Percentiles rank a stretch among this genome's conserved stretches.
Conservation (phyloP, 2,329 filamentous ascomycete species). For the Botrytis medusae region DNA sequence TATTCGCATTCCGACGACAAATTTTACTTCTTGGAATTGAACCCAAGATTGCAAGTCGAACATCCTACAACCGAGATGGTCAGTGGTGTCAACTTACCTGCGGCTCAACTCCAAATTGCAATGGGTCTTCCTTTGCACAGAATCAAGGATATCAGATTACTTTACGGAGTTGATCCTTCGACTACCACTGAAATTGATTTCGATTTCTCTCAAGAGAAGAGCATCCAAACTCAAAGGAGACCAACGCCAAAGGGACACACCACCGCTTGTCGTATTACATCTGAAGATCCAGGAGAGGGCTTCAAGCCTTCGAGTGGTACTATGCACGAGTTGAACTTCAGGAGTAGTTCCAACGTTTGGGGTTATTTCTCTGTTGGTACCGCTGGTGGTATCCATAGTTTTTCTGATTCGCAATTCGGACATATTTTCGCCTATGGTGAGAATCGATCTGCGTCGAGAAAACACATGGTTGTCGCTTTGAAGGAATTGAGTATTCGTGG, state of each 20-base stretch:
- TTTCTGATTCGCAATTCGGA: slow-evolving; percentile 98
- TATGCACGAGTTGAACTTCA: slow-evolving; percentile 98
- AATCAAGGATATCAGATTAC: slow-evolving; percentile 90
- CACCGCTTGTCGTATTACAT: slow-evolving; percentile 98
- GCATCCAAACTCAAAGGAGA: slow-evolving; percentile 79
- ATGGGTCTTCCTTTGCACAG: slow-evolving; percentile 97
- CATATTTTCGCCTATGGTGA: slow-evolving; percentile 99
- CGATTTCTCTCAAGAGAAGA: slow-evolving; percentile 86
- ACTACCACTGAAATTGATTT: slow-evolving; percentile 89
- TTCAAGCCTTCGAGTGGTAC: slow-evolving; percentile 99
- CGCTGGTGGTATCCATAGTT: slow-evolving; percentile 95
- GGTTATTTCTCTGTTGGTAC: slow-evolving; percentile 99
- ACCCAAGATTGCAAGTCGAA: slow-evolving; percentile 98
- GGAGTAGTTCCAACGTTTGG: slow-evolving; percentile 98
- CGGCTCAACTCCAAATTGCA: slow-evolving; percentile 95
- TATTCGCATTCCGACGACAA: slow-evolving; percentile 98
- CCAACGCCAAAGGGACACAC: slow-evolving; percentile 95
- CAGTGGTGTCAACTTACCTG: slow-evolving; percentile 92
- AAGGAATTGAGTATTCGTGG: slow-evolving; percentile 99
- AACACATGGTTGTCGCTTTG: slow-evolving; percentile 98
- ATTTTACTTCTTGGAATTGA: slow-evolving; percentile 98
- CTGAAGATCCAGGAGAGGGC: slow-evolving; percentile 96
- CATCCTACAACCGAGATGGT: slow-evolving; percentile 99
- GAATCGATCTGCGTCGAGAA: slow-evolving; percentile 91
- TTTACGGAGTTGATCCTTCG: slow-evolving; percentile 94